A percentile compares a stretch with the other conserved stretches of the same genome.
Evolutionary conservation across 2,329 filamentous ascomycete species (phyloP).

Genomic region (Penicillium sp.): DNA sequence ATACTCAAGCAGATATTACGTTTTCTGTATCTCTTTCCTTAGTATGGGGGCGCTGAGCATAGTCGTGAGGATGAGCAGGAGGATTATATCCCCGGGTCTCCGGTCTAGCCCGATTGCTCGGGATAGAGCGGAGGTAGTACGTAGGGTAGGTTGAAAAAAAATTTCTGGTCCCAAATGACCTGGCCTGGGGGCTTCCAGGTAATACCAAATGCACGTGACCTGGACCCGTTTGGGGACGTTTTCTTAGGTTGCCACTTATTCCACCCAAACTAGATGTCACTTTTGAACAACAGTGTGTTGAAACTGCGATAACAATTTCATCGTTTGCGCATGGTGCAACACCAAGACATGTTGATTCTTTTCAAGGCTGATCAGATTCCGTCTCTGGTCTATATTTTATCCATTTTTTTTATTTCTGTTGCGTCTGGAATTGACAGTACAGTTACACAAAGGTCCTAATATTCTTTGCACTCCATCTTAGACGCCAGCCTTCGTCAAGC

Average conservation of each 20-base stretch:
- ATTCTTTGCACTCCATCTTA: not conserved
- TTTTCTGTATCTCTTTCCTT: too few relatives aligned
- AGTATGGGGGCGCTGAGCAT: too few relatives aligned
- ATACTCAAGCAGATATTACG: too few relatives aligned
- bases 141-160: not conserved
- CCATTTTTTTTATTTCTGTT: not conserved
- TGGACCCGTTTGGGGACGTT: not conserved
- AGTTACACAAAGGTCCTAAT: not conserved
- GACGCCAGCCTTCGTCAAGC: not conserved
- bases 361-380: too few relatives aligned
- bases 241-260: not conserved
- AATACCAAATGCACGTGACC: not conserved
- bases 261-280: too few relatives aligned
- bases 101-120: not conserved
- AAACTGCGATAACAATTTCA: too few relatives aligned
- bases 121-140: not conserved
- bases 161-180: constrained; percentile 7
- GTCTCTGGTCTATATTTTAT: too few relatives aligned
- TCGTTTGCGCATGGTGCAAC: too few relatives aligned
- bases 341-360: too few relatives aligned
- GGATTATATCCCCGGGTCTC: not conserved
- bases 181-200: not conserved
- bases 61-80: too few relatives aligned
- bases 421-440: not conserved
- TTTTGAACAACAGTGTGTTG: too few relatives aligned